phyloP scores from a whole-genome alignment of 257 asterid genomes.

The Primulina tabacum region DNA sequence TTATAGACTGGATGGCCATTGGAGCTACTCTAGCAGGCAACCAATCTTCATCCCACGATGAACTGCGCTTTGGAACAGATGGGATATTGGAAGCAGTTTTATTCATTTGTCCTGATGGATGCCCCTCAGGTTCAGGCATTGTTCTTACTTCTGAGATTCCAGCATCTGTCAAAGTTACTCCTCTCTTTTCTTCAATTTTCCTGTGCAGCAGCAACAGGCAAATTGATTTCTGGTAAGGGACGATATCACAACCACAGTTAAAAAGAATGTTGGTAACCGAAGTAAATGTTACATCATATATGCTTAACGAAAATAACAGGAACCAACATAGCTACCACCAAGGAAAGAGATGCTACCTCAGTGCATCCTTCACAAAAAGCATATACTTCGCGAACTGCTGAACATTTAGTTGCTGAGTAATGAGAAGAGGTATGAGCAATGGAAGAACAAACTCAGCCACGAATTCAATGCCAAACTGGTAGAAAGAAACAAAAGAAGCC shows the following conservation, averaged over 20 bases:
- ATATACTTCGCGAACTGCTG: conserved; percentile 97
- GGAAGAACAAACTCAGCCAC: conserved; percentile 90
- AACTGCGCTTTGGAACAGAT: conserved; percentile 47
- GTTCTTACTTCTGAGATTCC: conserved; percentile 58
- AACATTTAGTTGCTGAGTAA: conserved; percentile 87
- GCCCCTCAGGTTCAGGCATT: conserved; percentile 37
- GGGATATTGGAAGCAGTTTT: conserved; percentile 40
- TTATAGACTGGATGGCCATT: conserved; percentile 37
- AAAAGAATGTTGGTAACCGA: background rate
- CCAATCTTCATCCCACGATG: conserved; percentile 99
- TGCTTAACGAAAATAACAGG: background rate
- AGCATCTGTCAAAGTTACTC: conserved; percentile 71
- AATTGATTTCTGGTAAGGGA: conserved; percentile 1
- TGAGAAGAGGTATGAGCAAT: conserved; percentile 76
- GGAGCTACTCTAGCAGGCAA: conserved; percentile 58
- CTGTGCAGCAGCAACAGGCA: conserved; percentile 38
- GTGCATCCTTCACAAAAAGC: conserved; percentile 85
- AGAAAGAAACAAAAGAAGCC: conserved; percentile 28
- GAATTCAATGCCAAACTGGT: conserved; percentile 90
- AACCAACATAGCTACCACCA: conserved; percentile 1
- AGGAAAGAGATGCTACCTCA: conserved; percentile 50
- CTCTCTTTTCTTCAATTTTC: conserved; percentile 95
- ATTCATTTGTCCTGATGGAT: conserved; percentile 49
- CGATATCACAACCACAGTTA: background rate
- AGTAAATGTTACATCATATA: background rate